Conservation (phyloP, 805 yeast genomes). For the Ogataea angusta region DNA sequence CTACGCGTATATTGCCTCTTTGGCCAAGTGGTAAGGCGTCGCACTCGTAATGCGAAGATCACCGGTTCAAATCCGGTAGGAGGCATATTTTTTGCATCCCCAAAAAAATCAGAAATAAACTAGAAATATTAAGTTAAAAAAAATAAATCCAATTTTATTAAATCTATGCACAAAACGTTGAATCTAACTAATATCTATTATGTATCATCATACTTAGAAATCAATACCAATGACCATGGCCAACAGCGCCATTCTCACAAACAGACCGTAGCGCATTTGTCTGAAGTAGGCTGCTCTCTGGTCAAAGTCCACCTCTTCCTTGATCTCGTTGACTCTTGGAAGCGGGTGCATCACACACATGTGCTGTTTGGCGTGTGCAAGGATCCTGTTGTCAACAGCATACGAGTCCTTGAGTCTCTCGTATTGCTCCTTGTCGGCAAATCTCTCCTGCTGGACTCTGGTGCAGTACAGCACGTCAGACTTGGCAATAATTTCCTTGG, state of each 20-base stretch:
- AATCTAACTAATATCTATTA: slow-evolving; percentile 2
- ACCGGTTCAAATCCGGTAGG: slow-evolving; percentile 43
- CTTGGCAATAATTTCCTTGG: slow-evolving; percentile 79
- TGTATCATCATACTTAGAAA: slow-evolving; percentile 44
- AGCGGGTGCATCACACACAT: slow-evolving; percentile 99
- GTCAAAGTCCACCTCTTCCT: slow-evolving; percentile 98
- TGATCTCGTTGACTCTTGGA: slow-evolving; percentile 94
- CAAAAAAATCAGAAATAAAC: no score
- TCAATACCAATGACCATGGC: slow-evolving; percentile 98
- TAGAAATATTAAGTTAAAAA: no score
- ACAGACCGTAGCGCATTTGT: slow-evolving; percentile 98
- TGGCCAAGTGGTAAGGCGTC: slow-evolving; percentile 48
- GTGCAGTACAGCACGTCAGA: slow-evolving; percentile 98
- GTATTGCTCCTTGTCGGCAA: slow-evolving; percentile 69
- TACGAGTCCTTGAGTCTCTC: slow-evolving; percentile 87
- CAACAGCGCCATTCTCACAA: slow-evolving; percentile 96
- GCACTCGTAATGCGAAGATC: slow-evolving; percentile 46
- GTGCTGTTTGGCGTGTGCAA: slow-evolving; percentile 92
- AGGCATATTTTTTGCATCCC: slow-evolving; percentile 34
- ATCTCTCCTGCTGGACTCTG: slow-evolving; percentile 97
- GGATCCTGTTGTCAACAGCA: slow-evolving; percentile 86
- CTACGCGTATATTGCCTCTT: slow-evolving; percentile 31
- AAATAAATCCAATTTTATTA: no score
- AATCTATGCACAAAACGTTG: no score
- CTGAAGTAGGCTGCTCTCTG: slow-evolving; percentile 99